phyloP scores from a whole-genome alignment of 2,329 filamentous ascomycete species.

The Fusarium veterinarium region DNA sequence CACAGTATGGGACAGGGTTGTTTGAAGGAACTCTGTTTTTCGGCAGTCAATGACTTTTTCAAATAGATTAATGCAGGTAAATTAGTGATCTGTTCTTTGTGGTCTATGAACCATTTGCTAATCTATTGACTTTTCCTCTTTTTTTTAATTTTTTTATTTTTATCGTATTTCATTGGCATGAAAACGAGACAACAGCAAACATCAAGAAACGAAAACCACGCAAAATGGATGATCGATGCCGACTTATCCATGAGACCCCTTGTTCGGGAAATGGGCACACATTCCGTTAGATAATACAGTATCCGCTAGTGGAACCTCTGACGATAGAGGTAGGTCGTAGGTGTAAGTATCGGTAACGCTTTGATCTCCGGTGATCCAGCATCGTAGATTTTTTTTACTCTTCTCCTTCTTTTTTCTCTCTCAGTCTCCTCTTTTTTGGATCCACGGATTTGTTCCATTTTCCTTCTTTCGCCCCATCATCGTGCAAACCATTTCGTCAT shows the following conservation, averaged over 20 bases:
- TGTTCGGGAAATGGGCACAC: constrained; percentile 40
- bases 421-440: not conserved
- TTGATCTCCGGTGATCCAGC: constrained; percentile 21
- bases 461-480: constrained; percentile 17
- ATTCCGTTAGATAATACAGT: constrained; percentile 47
- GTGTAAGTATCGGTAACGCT: constrained; percentile 1
- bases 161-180: not conserved
- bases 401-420: not conserved
- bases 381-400: not conserved
- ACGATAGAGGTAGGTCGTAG: constrained; percentile 4
- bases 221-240: constrained; percentile 39
- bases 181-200: not conserved
- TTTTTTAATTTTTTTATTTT: not conserved
- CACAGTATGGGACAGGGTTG: constrained; percentile 36
- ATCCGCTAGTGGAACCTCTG: constrained; percentile 33
- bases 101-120: not conserved
- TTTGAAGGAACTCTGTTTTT: constrained; percentile 5
- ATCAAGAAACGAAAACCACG: constrained; percentile 7
- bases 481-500: constrained; percentile 29
- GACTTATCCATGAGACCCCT: constrained; percentile 44
- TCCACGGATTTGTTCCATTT: constrained; percentile 34
- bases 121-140: too few species aligned
- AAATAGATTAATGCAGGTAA: not conserved
- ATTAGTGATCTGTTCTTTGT: not conserved
- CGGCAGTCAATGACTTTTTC: not conserved